Conservation (phyloP, 225 moss, liverwort and hornwort species). For the Polytrichum formosum region DNA sequence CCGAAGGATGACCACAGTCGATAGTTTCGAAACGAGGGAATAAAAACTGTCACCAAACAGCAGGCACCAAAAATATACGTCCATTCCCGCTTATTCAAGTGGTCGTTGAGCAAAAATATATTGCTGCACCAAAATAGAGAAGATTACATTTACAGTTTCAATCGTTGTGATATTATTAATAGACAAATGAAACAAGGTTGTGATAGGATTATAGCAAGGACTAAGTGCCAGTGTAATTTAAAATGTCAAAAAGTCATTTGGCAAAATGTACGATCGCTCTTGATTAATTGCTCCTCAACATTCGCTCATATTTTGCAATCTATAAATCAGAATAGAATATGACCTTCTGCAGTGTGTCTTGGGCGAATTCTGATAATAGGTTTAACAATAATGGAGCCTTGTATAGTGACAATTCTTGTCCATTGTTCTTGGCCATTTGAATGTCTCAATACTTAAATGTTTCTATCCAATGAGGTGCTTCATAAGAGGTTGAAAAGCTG, state of each 20-base stretch:
- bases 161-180: no score
- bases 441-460: neutral
- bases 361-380: neutral
- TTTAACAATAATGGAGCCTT: neutral
- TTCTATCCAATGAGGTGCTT: neutral
- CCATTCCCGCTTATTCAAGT: slow-evolving; percentile 89
- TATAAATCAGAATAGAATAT: no score
- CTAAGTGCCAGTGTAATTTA: no score
- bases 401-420: neutral
- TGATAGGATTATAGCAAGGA: no score
- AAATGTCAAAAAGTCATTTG: no score
- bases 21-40: slow-evolving; percentile 88
- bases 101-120: slow-evolving; percentile 78
- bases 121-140: slow-evolving; percentile 41
- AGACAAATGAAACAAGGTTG: no score
- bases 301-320: no score
- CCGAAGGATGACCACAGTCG: slow-evolving; percentile 93
- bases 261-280: no score
- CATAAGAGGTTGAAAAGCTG: neutral
- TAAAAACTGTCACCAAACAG: slow-evolving; percentile 72
- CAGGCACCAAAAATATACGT: slow-evolving; percentile 94
- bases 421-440: neutral
- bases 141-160: no score
- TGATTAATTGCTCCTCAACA: no score
- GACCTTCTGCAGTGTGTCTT: neutral